Percentiles rank a stretch among this genome's conserved stretches.
Conservation (phyloP, 805 yeast species). For the Middelhovenomyces tepae region DNA sequence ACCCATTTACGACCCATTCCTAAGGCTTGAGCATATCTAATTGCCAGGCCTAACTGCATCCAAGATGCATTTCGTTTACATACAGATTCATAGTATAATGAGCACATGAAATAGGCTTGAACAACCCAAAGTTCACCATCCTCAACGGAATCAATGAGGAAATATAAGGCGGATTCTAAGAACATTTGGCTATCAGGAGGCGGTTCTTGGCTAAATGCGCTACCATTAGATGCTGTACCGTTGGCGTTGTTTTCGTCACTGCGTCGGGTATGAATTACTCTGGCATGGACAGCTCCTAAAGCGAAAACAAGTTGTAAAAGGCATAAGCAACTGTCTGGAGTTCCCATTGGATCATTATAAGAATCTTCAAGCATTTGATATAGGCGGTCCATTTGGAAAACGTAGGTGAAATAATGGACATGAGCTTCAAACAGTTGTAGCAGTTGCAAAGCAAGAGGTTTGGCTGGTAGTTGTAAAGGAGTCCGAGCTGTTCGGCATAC, state of each 20-base stretch:
- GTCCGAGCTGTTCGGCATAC: slow-evolving; percentile 13
- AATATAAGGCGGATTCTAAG: slow-evolving; percentile 28
- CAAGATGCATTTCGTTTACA: slow-evolving; percentile 32
- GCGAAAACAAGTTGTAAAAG: slow-evolving; percentile 28
- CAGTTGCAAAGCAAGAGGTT: slow-evolving; percentile 22
- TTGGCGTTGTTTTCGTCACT: background rate
- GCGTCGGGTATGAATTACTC: slow-evolving; percentile 1
- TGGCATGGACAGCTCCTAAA: slow-evolving; percentile 4
- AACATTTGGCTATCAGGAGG: slow-evolving; percentile 15
- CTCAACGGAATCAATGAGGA: slow-evolving; percentile 25
- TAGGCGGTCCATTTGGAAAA: slow-evolving; percentile 29
- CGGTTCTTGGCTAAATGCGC: too few relatives aligned
- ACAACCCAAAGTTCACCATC: slow-evolving; percentile 36
- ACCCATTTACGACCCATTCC: slow-evolving; percentile 27
- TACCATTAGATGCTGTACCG: background rate
- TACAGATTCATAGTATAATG: slow-evolving; percentile 31
- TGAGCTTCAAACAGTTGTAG: slow-evolving; percentile 27
- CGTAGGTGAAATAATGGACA: slow-evolving; percentile 31
- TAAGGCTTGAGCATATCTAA: slow-evolving; percentile 35
- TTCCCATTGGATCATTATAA: slow-evolving; percentile 25
- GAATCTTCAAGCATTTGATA: slow-evolving; percentile 21
- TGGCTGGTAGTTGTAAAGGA: slow-evolving; percentile 23
- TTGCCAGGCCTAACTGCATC: slow-evolving; percentile 35
- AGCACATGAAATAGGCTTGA: slow-evolving; percentile 31
- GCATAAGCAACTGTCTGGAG: slow-evolving; percentile 23